A percentile compares a stretch with the other conserved stretches of the same genome.
Evolutionary conservation across 176 grass and related monocot genomes (phyloP).

Genomic region (Oryza glaberrima): DNA sequence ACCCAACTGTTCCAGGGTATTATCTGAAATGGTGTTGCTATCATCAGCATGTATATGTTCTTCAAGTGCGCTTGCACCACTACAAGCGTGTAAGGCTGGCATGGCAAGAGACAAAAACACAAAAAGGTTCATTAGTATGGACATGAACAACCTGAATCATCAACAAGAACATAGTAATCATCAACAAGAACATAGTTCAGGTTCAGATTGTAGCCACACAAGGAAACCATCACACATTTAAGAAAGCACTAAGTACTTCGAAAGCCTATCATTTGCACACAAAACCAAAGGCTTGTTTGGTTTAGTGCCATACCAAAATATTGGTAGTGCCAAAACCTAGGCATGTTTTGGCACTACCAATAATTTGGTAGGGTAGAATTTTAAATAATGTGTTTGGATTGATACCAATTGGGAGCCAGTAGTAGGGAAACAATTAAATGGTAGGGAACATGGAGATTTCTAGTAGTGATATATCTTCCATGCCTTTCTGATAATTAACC

Average conservation of each 20-base stretch:
- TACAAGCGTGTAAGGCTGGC: conserved; percentile 37
- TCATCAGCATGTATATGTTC: conserved; percentile 34
- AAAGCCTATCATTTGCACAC: background rate
- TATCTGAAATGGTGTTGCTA: conserved; percentile 41
- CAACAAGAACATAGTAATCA: background rate
- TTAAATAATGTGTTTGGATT: too few species aligned
- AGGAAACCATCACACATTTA: background rate
- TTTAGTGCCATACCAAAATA: too few species aligned
- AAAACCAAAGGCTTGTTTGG: background rate
- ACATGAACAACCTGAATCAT: background rate
- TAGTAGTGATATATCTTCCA: too few species aligned
- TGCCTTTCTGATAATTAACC: too few species aligned
- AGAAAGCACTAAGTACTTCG: background rate
- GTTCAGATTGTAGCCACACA: background rate
- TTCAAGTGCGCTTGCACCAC: conserved; percentile 28
- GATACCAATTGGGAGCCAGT: too few species aligned
- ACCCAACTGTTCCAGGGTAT: conserved; percentile 34
- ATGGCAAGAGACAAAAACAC: conserved; percentile 12
- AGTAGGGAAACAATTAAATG: too few species aligned
- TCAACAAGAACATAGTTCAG: background rate
- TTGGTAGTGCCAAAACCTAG: too few species aligned
- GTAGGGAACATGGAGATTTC: too few species aligned
- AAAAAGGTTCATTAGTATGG: conserved; percentile 12
- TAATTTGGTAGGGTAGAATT: too few species aligned
- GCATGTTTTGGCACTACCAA: too few species aligned